Evolutionary conservation across 352 stramenopile species (phyloP).

Genomic region (Porosira glacialis): DNA sequence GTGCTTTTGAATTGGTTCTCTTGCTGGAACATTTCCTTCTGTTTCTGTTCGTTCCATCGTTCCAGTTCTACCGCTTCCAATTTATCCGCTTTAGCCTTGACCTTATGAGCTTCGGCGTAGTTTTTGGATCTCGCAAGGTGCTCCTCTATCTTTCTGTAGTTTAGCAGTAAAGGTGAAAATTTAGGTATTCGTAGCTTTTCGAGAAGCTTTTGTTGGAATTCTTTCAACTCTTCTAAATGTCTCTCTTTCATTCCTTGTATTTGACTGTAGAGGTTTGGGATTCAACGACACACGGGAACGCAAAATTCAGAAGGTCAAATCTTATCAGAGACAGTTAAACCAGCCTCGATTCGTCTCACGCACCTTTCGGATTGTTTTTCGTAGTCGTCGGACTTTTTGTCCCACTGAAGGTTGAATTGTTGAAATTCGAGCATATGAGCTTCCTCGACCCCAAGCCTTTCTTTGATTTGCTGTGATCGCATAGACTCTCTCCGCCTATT

Average conservation of each 20-base stretch:
- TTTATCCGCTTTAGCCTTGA: constrained; percentile 92
- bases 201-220: constrained; percentile 89
- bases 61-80: constrained; percentile 92
- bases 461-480: constrained; percentile 90
- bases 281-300: too few species aligned
- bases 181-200: constrained; percentile 86
- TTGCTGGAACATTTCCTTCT: constrained; percentile 91
- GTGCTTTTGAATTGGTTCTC: constrained; percentile 91
- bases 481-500: constrained; percentile 92
- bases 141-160: constrained; percentile 90
- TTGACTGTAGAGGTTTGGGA: too few species aligned
- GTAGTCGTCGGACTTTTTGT: constrained; percentile 94
- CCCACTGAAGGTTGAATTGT: constrained; percentile 95
- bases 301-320: too few species aligned
- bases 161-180: constrained; percentile 92
- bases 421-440: constrained; percentile 98
- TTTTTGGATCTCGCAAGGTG: constrained; percentile 86
- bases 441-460: constrained; percentile 91
- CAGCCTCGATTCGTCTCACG: too few species aligned
- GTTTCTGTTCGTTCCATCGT: constrained; percentile 90
- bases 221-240: constrained; percentile 84
- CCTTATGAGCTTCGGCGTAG: constrained; percentile 93
- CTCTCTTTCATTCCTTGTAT: constrained; percentile 88
- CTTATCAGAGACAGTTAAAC: too few species aligned
- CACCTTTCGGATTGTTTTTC: constrained; percentile 86